These are phyloP conservation scores for Candida maesae DNA, from an alignment of 805 yeast genomes.

Conservation along the genomic window DNA sequence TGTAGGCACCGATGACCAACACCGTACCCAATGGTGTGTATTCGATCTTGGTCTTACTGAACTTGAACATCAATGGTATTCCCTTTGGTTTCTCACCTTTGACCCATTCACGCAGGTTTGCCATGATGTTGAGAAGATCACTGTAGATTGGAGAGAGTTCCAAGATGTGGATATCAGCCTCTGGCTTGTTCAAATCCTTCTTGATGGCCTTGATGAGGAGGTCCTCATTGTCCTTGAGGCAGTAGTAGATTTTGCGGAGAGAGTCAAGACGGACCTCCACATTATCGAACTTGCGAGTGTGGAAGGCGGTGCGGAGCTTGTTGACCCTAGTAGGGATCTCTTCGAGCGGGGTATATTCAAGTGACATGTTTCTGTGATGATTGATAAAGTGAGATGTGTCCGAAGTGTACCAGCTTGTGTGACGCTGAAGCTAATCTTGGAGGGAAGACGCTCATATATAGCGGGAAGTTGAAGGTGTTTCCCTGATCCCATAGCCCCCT, in stretches of 20 bases:
- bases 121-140: constrained; percentile 59
- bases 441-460: too few species aligned
- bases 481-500: too few species aligned
- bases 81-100: constrained; percentile 38
- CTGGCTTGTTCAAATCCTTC: constrained; percentile 64
- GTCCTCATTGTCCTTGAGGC: constrained; percentile 54
- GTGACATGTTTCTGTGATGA: neutral
- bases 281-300: constrained; percentile 40
- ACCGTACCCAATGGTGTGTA: constrained; percentile 57
- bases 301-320: constrained; percentile 39
- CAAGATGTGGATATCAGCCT: constrained; percentile 54
- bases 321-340: constrained; percentile 47
- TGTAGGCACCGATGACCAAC: constrained; percentile 74
- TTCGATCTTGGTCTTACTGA: constrained; percentile 16
- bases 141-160: constrained; percentile 51
- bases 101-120: constrained; percentile 57
- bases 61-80: constrained; percentile 18
- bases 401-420: too few species aligned
- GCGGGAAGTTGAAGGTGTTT: too few species aligned
- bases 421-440: too few species aligned
- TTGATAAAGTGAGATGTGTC: too few species aligned
- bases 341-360: constrained; percentile 42
- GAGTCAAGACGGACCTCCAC: constrained; percentile 51
- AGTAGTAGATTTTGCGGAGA: constrained; percentile 63
- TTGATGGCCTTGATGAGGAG: constrained; percentile 52